Conservation (phyloP, 331 rosid genomes). For the Quercus tomentella region DNA sequence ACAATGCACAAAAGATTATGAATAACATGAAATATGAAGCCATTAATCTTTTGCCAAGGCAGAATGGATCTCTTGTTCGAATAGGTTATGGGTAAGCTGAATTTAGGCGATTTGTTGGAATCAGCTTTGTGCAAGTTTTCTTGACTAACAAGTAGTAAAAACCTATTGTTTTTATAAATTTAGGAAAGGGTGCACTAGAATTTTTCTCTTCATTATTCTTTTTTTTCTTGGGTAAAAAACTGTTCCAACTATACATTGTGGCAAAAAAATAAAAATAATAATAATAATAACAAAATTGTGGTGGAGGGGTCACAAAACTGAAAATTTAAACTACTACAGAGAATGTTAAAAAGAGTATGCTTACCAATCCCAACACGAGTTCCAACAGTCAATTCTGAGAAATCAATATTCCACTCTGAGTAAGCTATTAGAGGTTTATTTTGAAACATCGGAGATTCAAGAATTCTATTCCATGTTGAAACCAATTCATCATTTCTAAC, state of each 20-base stretch:
- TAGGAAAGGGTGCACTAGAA: neutral
- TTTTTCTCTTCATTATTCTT: neutral
- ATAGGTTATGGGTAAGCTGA: too few relatives aligned
- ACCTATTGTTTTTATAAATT: neutral
- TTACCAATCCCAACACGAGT: constrained; percentile 96
- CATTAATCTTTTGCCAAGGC: neutral
- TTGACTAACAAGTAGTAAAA: neutral
- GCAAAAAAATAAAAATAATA: neutral
- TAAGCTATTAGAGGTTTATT: constrained; percentile 77
- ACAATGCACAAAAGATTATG: neutral
- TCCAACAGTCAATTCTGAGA: constrained; percentile 86
- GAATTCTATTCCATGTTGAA: constrained; percentile 80
- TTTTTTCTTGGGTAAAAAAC: neutral
- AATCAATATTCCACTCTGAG: constrained; percentile 92
- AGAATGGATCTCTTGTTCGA: neutral
- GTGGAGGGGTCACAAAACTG: neutral
- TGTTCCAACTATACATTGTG: neutral
- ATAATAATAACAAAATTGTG: too few relatives aligned
- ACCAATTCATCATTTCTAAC: constrained; percentile 55
- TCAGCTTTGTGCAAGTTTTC: too few relatives aligned
- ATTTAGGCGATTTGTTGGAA: too few relatives aligned
- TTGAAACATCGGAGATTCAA: constrained; percentile 68
- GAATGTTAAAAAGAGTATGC: constrained; percentile 18
- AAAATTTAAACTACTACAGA: neutral
- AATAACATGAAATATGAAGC: neutral